These are phyloP conservation scores for Lipomyces orientalis DNA, from an alignment of 805 yeast species.

Conservation along the genomic window DNA sequence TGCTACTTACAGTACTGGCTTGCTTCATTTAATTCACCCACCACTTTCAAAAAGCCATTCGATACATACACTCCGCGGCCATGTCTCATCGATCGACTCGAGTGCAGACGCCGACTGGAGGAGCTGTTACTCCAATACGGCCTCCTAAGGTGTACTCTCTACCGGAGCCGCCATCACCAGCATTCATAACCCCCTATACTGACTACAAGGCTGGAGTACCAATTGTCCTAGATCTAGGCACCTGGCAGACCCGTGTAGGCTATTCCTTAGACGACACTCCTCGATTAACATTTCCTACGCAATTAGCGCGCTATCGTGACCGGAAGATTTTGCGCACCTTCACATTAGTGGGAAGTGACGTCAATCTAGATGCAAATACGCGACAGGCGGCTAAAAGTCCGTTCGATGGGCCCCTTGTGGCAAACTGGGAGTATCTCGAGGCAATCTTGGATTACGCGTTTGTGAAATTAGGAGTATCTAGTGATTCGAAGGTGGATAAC, in stretches of 20 bases:
- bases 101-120: conserved; percentile 3
- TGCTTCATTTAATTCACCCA: background rate
- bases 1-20: background rate
- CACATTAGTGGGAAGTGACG: conserved; percentile 84
- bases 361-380: conserved; percentile 69
- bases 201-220: conserved; percentile 66
- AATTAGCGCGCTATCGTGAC: conserved; percentile 78
- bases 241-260: conserved; percentile 48
- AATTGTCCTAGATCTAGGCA: conserved; percentile 82
- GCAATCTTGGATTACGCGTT: conserved; percentile 82
- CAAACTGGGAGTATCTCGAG: conserved; percentile 93
- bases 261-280: conserved; percentile 32
- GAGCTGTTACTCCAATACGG: conserved; percentile 14
- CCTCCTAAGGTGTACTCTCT: conserved; percentile 41
- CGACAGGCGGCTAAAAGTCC: conserved; percentile 76
- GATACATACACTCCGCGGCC: background rate
- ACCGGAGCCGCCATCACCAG: conserved; percentile 40
- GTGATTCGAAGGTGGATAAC: conserved; percentile 63
- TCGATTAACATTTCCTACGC: conserved; percentile 60
- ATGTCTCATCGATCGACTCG: conserved; percentile 3
- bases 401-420: conserved; percentile 82
- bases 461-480: conserved; percentile 71
- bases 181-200: conserved; percentile 53
- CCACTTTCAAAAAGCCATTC: background rate
- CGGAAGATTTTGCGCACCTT: conserved; percentile 61